phyloP scores from a whole-genome alignment of 345 rosid genomes.

The Nasturtium officinale region DNA sequence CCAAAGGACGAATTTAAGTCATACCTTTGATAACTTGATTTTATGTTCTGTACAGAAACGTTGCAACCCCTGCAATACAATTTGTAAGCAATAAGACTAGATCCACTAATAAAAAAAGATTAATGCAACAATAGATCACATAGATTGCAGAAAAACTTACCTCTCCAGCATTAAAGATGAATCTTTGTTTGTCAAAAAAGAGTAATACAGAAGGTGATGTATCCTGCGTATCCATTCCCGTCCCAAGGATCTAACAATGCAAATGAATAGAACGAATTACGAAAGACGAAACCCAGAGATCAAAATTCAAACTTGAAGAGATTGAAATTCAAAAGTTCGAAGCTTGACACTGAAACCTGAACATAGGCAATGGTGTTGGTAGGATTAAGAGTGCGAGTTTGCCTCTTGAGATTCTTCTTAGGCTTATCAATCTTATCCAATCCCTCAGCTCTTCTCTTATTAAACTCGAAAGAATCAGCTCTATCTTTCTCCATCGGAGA shows the following conservation, averaged over 20 bases:
- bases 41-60: slow-evolving; percentile 95
- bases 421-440: slow-evolving; percentile 56
- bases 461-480: slow-evolving; percentile 58
- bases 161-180: slow-evolving; percentile 98
- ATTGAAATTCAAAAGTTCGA: not conserved
- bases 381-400: slow-evolving; percentile 71
- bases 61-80: slow-evolving; percentile 74
- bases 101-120: not conserved
- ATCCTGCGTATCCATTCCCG: slow-evolving; percentile 99
- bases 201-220: slow-evolving; percentile 95
- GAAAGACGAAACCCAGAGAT: not conserved
- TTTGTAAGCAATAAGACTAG: not conserved
- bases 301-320: slow-evolving; percentile 23
- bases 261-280: not conserved
- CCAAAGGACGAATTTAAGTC: not conserved
- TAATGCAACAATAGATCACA: not conserved
- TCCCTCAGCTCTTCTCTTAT: slow-evolving; percentile 84
- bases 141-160: slow-evolving; percentile 41
- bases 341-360: slow-evolving; percentile 53
- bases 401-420: slow-evolving; percentile 73
- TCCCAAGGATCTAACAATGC: slow-evolving; percentile 73
- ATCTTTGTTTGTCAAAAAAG: slow-evolving; percentile 93
- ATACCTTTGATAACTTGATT: slow-evolving; percentile 90
- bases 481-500: slow-evolving; percentile 56
- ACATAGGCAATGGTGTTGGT: slow-evolving; percentile 87